A percentile compares a stretch with the other conserved stretches of the same genome.
These are phyloP conservation scores for Nectriaceae sp. DNA, from an alignment of 2,329 filamentous ascomycete genomes.

Conservation along the genomic window DNA sequence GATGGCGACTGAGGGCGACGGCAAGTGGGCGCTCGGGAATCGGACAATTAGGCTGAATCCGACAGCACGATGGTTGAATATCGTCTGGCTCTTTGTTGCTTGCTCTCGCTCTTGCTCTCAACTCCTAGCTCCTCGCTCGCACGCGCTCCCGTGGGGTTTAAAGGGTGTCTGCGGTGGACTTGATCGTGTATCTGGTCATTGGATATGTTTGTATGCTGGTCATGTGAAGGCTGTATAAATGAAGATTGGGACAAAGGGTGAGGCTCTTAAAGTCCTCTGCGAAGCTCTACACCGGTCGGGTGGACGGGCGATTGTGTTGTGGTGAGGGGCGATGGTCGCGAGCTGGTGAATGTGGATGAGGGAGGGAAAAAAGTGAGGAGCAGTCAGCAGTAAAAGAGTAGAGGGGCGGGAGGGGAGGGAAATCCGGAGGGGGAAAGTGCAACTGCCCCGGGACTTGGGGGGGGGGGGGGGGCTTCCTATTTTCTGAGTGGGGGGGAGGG, in stretches of 20 bases:
- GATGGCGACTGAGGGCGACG: constrained; percentile 26
- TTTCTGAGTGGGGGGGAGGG: constrained; percentile 29
- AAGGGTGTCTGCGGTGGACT: constrained; percentile 66
- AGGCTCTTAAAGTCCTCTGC: constrained; percentile 35
- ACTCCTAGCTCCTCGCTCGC: constrained; percentile 56
- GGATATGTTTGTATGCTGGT: constrained; percentile 42
- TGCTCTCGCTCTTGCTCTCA: constrained; percentile 32
- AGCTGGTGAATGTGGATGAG: constrained; percentile 25
- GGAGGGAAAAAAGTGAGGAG: constrained; percentile 32
- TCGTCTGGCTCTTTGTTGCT: constrained; percentile 43
- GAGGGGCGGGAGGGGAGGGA: constrained; percentile 31
- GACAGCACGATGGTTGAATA: constrained; percentile 61
- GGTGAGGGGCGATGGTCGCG: constrained; percentile 20
- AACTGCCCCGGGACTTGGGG: constrained; percentile 24
- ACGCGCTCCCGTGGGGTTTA: constrained; percentile 69
- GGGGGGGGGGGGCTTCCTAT: constrained; percentile 21
- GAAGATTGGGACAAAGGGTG: constrained; percentile 21
- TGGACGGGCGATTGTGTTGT: constrained; percentile 29
- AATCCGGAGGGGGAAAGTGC: constrained; percentile 25
- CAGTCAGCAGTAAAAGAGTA: constrained; percentile 23
- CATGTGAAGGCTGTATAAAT: constrained; percentile 43
- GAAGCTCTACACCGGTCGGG: constrained; percentile 20
- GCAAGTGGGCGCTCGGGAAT: constrained; percentile 26
- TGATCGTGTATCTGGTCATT: constrained; percentile 55
- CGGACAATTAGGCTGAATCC: constrained; percentile 29